A percentile compares a stretch with the other conserved stretches of the same genome.
Evolutionary conservation across 768 basidiomycete species (phyloP).

Genomic region (Suillus subluteus): DNA sequence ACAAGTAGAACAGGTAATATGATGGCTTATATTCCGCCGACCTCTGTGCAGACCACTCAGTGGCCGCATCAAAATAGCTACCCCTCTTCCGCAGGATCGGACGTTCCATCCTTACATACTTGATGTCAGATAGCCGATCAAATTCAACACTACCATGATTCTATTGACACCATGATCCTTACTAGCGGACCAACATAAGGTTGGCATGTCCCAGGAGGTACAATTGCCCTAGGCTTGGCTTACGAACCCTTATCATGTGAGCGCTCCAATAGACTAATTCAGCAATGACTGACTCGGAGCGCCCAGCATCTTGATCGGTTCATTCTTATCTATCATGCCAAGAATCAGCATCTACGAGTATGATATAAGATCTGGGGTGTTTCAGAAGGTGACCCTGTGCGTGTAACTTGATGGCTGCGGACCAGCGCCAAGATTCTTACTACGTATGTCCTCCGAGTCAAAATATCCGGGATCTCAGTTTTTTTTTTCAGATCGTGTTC

Average conservation of each 20-base stretch:
- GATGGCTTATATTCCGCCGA: too few species aligned
- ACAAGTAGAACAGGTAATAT: too few species aligned
- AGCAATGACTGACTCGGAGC: not conserved
- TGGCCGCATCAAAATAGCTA: too few species aligned
- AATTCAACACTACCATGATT: too few species aligned
- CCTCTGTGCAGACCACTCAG: too few species aligned
- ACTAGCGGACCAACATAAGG: too few species aligned
- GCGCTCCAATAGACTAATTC: not conserved
- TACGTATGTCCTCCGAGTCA: not conserved
- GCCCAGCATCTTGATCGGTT: not conserved
- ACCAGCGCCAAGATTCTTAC: not conserved
- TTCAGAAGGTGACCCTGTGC: not conserved
- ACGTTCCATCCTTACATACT: too few species aligned
- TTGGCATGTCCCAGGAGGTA: too few species aligned
- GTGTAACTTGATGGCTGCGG: not conserved
- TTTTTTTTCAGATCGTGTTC: not conserved
- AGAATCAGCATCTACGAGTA: not conserved
- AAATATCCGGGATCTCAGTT: not conserved
- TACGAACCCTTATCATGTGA: not conserved
- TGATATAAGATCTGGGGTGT: not conserved
- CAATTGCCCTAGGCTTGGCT: too few species aligned
- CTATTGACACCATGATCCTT: too few species aligned
- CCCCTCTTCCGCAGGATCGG: too few species aligned
- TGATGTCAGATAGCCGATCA: too few species aligned
- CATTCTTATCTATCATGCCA: not conserved